These are phyloP conservation scores for Phytophthora pinifolia DNA, from an alignment of 352 stramenopile species.

Conservation along the genomic window DNA sequence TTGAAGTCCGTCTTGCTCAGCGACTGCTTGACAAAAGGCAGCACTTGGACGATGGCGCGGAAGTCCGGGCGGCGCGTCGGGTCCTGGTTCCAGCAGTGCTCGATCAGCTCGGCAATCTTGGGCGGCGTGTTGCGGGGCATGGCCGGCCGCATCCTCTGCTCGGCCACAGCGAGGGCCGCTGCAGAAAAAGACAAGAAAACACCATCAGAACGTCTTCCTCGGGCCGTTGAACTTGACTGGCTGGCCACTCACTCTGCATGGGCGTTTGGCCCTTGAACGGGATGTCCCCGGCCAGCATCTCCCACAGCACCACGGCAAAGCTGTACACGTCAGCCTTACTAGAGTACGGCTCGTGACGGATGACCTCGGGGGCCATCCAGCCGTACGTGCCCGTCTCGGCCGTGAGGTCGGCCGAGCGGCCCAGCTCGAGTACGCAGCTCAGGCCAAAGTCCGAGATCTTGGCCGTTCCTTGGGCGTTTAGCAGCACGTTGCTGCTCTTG, in stretches of 20 bases:
- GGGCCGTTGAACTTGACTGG: not conserved
- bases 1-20: constrained; percentile 57
- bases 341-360: constrained; percentile 88
- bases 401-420: constrained; percentile 49
- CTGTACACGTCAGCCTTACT: constrained; percentile 92
- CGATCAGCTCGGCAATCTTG: constrained; percentile 53
- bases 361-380: constrained; percentile 93
- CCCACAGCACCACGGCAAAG: constrained; percentile 74
- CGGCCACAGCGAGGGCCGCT: constrained; percentile 65
- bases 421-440: constrained; percentile 62
- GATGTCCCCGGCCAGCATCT: constrained; percentile 61
- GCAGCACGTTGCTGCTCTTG: constrained; percentile 90
- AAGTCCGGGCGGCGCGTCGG: constrained; percentile 52
- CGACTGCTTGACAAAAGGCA: constrained; percentile 50
- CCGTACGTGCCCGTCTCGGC: constrained; percentile 77
- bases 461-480: constrained; percentile 50
- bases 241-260: constrained; percentile 42
- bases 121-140: constrained; percentile 57
- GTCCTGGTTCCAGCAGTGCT: constrained; percentile 67
- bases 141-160: constrained; percentile 57
- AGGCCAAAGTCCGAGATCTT: constrained; percentile 79
- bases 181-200: constrained; percentile 6
- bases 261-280: constrained; percentile 61
- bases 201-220: constrained; percentile 1
- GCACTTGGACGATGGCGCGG: constrained; percentile 44